Evolutionary conservation across 148 eudicot genomes (phyloP).

Genomic region (Fagopyrum tataricum): DNA sequence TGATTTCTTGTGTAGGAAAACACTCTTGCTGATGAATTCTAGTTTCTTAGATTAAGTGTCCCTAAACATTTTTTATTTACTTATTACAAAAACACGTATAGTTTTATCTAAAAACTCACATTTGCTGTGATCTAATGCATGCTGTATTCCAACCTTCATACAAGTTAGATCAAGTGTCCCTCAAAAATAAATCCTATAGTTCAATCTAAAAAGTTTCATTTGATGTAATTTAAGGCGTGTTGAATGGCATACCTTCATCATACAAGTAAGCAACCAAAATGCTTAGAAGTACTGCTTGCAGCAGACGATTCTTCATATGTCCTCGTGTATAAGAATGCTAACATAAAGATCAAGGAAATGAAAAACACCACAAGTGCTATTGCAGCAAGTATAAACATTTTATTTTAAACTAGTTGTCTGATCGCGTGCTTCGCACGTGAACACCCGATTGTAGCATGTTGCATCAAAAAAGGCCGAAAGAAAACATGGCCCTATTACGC

Average conservation of each 20-base stretch:
- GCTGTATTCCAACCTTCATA: too few relatives aligned
- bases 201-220: neutral
- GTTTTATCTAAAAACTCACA: too few relatives aligned
- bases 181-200: neutral
- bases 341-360: conserved; percentile 23
- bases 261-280: neutral
- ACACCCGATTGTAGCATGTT: too few relatives aligned
- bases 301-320: conserved; percentile 19
- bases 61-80: conserved; percentile 19
- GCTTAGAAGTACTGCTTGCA: conserved; percentile 26
- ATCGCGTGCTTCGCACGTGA: too few relatives aligned
- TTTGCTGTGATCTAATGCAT: too few relatives aligned
- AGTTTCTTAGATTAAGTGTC: conserved; percentile 33
- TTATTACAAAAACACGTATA: neutral
- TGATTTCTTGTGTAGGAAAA: conserved; percentile 66
- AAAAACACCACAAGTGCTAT: conserved; percentile 35
- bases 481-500: too few relatives aligned
- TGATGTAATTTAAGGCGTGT: neutral
- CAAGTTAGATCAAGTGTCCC: too few relatives aligned
- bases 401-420: too few relatives aligned
- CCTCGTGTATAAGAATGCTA: conserved; percentile 32
- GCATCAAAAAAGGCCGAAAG: too few relatives aligned
- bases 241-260: too few relatives aligned
- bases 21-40: conserved; percentile 46
- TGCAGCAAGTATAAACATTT: conserved; percentile 32